These are phyloP conservation scores for Astrothelium subdiscretum DNA, from an alignment of 495 filamentous ascomycete species.

Conservation along the genomic window DNA sequence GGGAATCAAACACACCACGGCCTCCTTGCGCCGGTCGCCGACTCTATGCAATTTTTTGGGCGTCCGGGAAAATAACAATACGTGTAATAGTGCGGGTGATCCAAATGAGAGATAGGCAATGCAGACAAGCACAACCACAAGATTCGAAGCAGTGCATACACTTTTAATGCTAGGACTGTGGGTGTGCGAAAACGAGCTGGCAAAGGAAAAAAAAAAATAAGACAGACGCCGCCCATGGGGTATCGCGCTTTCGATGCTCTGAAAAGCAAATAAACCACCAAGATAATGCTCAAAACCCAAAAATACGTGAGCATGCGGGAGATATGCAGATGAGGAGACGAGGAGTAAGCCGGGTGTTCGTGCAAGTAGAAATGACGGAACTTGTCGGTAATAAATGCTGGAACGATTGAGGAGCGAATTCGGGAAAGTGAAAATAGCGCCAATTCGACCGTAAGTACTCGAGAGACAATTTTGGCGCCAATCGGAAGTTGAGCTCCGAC, in stretches of 20 bases:
- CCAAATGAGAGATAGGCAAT: too few species aligned
- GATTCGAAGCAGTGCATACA: not conserved
- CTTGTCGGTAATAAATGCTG: not conserved
- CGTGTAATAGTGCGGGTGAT: too few species aligned
- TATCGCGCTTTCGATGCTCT: conserved; percentile 1
- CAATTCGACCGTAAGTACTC: too few species aligned
- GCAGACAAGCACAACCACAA: not conserved
- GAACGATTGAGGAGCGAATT: too few species aligned
- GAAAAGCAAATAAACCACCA: not conserved
- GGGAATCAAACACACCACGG: not conserved
- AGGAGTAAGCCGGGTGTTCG: too few species aligned
- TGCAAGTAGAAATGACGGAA: too few species aligned
- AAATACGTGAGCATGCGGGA: not conserved
- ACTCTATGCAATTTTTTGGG: not conserved
- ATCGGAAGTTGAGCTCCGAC: too few species aligned
- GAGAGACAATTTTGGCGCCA: too few species aligned
- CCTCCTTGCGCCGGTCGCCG: not conserved
- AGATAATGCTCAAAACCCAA: not conserved
- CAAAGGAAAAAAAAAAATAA: not conserved
- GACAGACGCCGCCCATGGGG: not conserved
- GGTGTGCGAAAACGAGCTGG: not conserved
- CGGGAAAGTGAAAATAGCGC: too few species aligned
- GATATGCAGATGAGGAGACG: not conserved
- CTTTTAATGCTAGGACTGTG: not conserved
- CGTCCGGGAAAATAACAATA: not conserved